A percentile compares a stretch with the other conserved stretches of the same genome.
Evolutionary conservation across 2,329 filamentous ascomycete species (phyloP).

Genomic region (Exophiala alcalophila): DNA sequence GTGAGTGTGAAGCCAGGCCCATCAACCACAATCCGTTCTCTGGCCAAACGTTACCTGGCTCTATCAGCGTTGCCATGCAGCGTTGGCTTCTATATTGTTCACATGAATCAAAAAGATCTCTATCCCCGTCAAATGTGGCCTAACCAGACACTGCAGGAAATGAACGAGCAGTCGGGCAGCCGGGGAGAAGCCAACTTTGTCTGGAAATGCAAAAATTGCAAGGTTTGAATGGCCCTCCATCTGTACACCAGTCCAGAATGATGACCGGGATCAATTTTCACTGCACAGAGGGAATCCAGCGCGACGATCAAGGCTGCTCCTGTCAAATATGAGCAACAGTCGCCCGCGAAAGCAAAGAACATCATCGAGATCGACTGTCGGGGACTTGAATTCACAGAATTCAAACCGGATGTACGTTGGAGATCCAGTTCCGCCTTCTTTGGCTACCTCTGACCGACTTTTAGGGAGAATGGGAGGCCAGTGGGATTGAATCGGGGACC

Average conservation of each 20-base stretch:
- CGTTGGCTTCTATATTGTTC: background rate
- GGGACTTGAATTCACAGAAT: conserved; percentile 86
- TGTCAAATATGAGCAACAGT: conserved; percentile 65
- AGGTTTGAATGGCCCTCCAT: conserved; percentile 53
- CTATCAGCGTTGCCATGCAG: no score
- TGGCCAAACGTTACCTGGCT: no score
- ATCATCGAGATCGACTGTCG: conserved; percentile 91
- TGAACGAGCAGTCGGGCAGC: conserved; percentile 86
- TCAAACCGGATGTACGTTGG: conserved; percentile 73
- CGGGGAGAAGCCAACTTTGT: conserved; percentile 97
- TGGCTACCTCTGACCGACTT: conserved; percentile 6
- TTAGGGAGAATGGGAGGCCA: conserved; percentile 85
- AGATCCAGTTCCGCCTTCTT: background rate
- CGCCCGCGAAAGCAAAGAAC: conserved; percentile 71
- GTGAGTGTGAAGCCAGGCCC: no score
- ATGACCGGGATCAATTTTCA: background rate
- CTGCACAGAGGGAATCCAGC: conserved; percentile 75
- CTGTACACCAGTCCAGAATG: background rate
- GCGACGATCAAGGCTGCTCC: conserved; percentile 78
- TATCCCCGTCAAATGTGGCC: conserved; percentile 2
- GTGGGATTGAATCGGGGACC: conserved; percentile 73
- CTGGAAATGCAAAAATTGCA: conserved; percentile 99
- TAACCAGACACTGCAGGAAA: conserved; percentile 59
- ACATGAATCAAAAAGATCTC: no score
- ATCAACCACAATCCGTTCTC: no score